These are phyloP conservation scores for Botryosphaeria dothidea DNA, from an alignment of 2,329 filamentous ascomycete species.

Conservation along the genomic window DNA sequence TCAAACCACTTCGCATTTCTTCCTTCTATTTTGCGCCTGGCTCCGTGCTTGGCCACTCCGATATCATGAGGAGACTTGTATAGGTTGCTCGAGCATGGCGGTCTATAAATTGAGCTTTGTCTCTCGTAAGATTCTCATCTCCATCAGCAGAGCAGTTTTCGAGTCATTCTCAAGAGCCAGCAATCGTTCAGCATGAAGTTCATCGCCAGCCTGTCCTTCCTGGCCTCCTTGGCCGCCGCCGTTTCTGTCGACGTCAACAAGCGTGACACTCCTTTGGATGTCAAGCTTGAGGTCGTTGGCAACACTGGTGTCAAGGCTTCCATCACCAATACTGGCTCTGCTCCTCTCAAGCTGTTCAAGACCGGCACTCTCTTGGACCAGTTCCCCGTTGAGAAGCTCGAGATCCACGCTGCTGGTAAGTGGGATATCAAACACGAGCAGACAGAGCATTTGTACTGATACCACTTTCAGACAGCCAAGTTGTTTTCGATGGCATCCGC, in stretches of 20 bases:
- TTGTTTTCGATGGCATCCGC: constrained; percentile 57
- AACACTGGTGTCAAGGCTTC: constrained; percentile 57
- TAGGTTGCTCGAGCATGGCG: not conserved
- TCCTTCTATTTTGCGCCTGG: constrained; percentile 15
- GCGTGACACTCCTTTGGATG: constrained; percentile 14
- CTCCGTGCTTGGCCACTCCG: not conserved
- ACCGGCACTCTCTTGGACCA: constrained; percentile 55
- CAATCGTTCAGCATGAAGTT: constrained; percentile 10
- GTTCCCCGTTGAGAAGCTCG: constrained; percentile 56
- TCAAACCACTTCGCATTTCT: constrained; percentile 8
- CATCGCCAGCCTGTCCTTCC: constrained; percentile 1
- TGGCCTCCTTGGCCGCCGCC: constrained; percentile 7
- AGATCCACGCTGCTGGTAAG: constrained; percentile 46
- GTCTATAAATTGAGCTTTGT: not conserved
- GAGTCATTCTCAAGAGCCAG: not conserved
- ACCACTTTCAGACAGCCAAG: constrained; percentile 36
- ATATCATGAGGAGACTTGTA: not conserved
- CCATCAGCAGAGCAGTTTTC: not conserved
- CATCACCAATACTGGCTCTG: constrained; percentile 55
- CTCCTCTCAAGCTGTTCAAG: constrained; percentile 54
- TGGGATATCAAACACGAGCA: not conserved
- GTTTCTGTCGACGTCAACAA: constrained; percentile 12
- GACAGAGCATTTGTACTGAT: not conserved
- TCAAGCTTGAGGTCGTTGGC: constrained; percentile 35
- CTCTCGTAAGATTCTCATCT: not conserved